Percentiles rank a stretch among this genome's conserved stretches.
phyloP scores from a whole-genome alignment of 345 rosid species.

The Psidium friedrichsthalianum region DNA sequence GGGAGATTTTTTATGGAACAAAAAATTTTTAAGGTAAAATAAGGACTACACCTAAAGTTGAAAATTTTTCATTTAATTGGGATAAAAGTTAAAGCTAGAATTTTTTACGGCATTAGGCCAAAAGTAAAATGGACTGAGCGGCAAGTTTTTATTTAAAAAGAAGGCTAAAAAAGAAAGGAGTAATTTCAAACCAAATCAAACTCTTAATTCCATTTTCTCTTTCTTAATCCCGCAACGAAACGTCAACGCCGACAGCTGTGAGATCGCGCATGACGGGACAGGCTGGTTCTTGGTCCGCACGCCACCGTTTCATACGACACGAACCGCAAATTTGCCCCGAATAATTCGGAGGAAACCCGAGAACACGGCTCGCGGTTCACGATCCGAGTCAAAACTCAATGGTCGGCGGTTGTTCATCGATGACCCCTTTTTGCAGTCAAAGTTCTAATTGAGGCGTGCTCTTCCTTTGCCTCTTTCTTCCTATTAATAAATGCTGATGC shows the following conservation, averaged over 20 bases:
- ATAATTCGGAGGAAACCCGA: background rate
- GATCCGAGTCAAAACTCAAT: background rate
- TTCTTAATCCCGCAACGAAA: fast-evolving
- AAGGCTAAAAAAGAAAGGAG: background rate
- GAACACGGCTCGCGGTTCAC: background rate
- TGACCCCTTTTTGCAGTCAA: background rate
- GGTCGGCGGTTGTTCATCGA: background rate
- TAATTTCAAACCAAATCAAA: background rate
- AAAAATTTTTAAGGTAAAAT: no score
- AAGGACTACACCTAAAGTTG: no score
- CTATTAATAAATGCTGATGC: background rate
- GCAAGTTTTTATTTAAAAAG: no score
- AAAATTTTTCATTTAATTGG: no score
- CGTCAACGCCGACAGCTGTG: background rate
- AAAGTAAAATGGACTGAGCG: no score
- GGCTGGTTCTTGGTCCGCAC: background rate
- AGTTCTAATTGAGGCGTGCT: background rate
- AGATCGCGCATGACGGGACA: background rate
- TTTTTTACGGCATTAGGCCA: no score
- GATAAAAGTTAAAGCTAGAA: no score
- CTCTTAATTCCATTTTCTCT: background rate
- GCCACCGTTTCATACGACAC: background rate
- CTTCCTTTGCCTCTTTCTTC: background rate
- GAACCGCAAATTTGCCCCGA: background rate
- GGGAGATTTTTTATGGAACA: no score